Evolutionary conservation across 108 stramenopile genomes (phyloP), one percentile per base, ranked within the genome.

Genomic region (Nannochloropsis granulata): DNA sequence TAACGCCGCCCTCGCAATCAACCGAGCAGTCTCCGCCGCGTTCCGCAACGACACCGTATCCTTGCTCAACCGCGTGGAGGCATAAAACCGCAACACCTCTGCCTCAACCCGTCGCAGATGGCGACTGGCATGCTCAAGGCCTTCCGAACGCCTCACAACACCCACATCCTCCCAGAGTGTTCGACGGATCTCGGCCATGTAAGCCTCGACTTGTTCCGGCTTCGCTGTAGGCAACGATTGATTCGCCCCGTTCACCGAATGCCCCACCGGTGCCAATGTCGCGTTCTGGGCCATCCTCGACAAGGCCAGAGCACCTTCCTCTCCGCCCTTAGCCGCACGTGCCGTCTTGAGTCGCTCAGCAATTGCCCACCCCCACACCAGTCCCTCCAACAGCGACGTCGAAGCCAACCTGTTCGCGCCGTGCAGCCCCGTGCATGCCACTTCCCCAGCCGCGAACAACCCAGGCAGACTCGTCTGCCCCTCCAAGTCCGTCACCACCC

Each of bases 81-180:
- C 71, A 43, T 82, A 84, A 44, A 84, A 45, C 5, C 80, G 80
- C 21, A 84, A 56, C 25, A 80, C 81, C 13, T 43, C 45, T n/a
- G 56, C 56, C 10, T 71, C 56, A n/a, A 71, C 11, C 56, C 56
- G 56, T 16, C 56, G 56, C 44, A 87, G 83, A 24, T 21, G 24
- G 13, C 25, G n/a, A 21, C 45, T 43, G n/a, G 94, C 96, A 23
- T 82, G 81, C 13, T 88, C 82, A 21, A 95, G 89, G 13, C 94
- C 93, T n/a, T 88, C 84, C 8, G 91, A 89, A 16, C 90, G 93
- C 12, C 96, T 94, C 24, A 95, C 94, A 16, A 95, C 93, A 44
- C 96, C 96, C 9, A 97, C 96, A 24, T 95, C 87, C 71, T 97
- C 94, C 96, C 96, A 97, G 94, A 97, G 94, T 82, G 93, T 88